Evolutionary conservation across 2,329 filamentous ascomycete species (phyloP).

Genomic region (Colletotrichum plurivorum): DNA sequence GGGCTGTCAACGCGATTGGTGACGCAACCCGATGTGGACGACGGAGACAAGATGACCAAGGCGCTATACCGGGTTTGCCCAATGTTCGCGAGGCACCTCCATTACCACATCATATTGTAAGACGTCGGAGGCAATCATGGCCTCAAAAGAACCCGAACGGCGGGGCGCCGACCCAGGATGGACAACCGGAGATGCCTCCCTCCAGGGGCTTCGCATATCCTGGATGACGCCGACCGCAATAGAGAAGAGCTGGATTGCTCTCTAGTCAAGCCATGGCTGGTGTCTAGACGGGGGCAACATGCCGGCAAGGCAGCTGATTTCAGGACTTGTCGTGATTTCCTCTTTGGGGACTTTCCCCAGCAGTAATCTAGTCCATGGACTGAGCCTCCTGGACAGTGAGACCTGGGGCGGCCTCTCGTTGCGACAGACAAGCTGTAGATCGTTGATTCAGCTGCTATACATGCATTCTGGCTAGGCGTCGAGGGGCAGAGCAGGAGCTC

Average conservation of each 20-base stretch:
- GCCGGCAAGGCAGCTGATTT: not conserved
- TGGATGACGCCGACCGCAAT: not conserved
- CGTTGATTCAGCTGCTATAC: not conserved
- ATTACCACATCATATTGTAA: slow-evolving; percentile 8
- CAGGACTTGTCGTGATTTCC: not conserved
- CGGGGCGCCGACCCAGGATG: not conserved
- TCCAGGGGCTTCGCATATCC: not conserved
- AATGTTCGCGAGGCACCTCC: not conserved
- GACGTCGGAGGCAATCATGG: not conserved
- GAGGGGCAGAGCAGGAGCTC: not conserved
- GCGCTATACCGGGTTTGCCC: not conserved
- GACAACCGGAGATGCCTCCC: not conserved
- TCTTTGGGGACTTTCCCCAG: not conserved
- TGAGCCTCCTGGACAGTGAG: not conserved
- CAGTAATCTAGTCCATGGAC: not conserved
- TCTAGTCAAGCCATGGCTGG: not conserved
- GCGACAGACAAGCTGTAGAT: not conserved
- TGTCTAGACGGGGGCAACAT: not conserved
- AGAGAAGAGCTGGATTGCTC: not conserved
- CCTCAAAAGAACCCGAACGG: slow-evolving; percentile 7
- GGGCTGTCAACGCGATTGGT: not conserved
- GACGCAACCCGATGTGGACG: slow-evolving; percentile 1
- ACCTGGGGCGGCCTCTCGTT: not conserved
- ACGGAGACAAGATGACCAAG: not conserved
- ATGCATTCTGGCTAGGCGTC: not conserved